Conservation (phyloP, 371 early-diverging fungal species). For the Neoconidiobolus thromboides region DNA sequence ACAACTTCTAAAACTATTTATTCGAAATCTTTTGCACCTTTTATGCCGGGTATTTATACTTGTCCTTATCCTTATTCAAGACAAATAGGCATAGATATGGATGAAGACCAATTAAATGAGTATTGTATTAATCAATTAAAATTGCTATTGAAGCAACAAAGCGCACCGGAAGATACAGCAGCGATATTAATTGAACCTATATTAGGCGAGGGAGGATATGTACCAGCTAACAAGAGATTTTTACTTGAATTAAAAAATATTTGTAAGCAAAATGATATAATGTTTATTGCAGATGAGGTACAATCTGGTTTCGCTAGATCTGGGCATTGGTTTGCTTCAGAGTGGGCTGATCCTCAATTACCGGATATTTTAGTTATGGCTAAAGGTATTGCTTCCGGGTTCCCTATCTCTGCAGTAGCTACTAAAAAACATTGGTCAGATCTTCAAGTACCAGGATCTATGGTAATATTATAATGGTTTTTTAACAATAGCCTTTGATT, state of each 20-base stretch:
- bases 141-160: slow-evolving; percentile 23
- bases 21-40: slow-evolving; percentile 23
- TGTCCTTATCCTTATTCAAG: slow-evolving; percentile 28
- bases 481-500: not conserved
- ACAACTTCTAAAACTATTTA: slow-evolving; percentile 35
- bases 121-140: slow-evolving; percentile 26
- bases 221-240: slow-evolving; percentile 43
- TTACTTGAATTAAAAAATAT: slow-evolving; percentile 41
- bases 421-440: slow-evolving; percentile 23
- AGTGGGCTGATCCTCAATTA: slow-evolving; percentile 14
- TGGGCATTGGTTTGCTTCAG: slow-evolving; percentile 41
- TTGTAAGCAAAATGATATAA: slow-evolving; percentile 34
- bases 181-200: slow-evolving; percentile 66
- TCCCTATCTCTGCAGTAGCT: slow-evolving; percentile 25
- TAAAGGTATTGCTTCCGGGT: slow-evolving; percentile 30
- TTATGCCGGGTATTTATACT: slow-evolving; percentile 34
- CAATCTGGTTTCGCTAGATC: slow-evolving; percentile 74
- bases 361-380: slow-evolving; percentile 35
- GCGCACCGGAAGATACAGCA: slow-evolving; percentile 27
- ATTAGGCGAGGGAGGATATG: slow-evolving; percentile 73
- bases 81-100: slow-evolving; percentile 53
- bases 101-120: slow-evolving; percentile 21
- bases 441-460: slow-evolving; percentile 20
- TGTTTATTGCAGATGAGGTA: slow-evolving; percentile 69
- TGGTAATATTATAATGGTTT: slow-evolving; percentile 10